Base-by-base conservation (phyloP, 441 rosid species). In the Arabidopsis hybrid region DNA sequence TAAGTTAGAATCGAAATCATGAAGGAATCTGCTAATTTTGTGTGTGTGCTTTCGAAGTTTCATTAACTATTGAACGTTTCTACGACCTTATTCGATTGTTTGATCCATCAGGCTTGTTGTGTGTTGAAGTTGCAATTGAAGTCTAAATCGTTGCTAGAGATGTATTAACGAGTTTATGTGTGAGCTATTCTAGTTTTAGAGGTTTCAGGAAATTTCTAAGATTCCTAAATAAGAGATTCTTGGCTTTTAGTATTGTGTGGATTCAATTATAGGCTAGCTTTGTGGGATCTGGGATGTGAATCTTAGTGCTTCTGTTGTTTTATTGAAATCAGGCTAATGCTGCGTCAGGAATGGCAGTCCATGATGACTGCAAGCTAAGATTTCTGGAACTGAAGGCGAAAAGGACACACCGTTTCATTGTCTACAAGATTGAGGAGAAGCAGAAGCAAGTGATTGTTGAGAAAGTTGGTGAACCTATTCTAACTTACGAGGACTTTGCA, bases 281-380 rank as follows among this genome's bases (percentile, higher is more conserved):
- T 35, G 26, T 26, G 17, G 16, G 60, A 40, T 74, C 53, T 74
- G 60, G 17, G 40, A 62, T 53, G 21, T 52, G 57, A 43, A 55
- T 36, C 2, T 67, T 1, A 35, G 4, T 67, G 73, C 0, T 12
- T 47, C 58, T 60, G 62, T 70, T 81, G 13, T 13, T 53, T 39
- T 64, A 35, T 60, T 51, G 62, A 43, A 42, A 8, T 26, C 79
- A 87, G 91, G 91, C 89, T 9, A 87, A 87, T 12, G 88, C 88
- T 1, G 89, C 89, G 29, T 87, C 91, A 10, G 91, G 91, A 60
- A 84, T 87, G 86, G 88, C 88, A 42, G 91, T 87, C 72, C 89
- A 85, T 76, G 91, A 87, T 59, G 89, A 87, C 53, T 87, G 91
- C 83, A 87, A 84, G 78, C 78, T 87, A 13, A 84, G 76, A 68